Base-by-base conservation (phyloP, 1,139 yeast genomes). In the Geotrichum citri-aurantii region DNA sequence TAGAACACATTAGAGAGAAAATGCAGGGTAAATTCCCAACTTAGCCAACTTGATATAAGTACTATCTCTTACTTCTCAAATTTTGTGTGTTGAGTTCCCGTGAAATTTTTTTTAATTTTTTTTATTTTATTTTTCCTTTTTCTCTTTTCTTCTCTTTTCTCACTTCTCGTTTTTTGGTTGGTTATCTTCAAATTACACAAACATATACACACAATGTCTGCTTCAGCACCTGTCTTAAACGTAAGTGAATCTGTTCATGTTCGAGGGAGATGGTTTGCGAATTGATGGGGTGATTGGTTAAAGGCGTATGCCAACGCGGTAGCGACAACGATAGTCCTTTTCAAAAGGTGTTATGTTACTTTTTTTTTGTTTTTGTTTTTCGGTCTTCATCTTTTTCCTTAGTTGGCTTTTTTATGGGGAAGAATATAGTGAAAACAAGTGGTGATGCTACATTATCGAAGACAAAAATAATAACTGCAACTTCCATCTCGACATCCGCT, bases 221-320 rank as follows among this genome's bases (percentile, higher is more conserved):
- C 42, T 57, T 58, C 64, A 50, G 65, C 65, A 57, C 66, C 69
- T 52, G 65, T 69, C 52, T 65, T 68, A 49, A 68, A 68, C 62
- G 71, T 68, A 61, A 52, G 70, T 64, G 42, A 37, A n/a, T 14
- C 19, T n/a, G 3, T 14, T 17, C 6, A 37, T 37, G 42, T 2
- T 14, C 42, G 3, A 37, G 42, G 42, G 19, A 37, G 42, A 37
- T 37, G 42, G 17, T 37, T 6, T 37, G 42, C 11, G 42, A 37
- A 37, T 37, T 37, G 42, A 37, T n/a, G 50, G 5, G 19, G 19
- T 6, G 42, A 37, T 2, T 37, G 42, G 42, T 17, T 6, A n/a
- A 37, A 2, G 5, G 19, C 42, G 42, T n/a, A 3, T 12, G 42
- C 42, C 6, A 17, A 37, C 19, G 14, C 3, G n/a, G 14, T 26